These are phyloP conservation scores for Ophiostoma quercus DNA, from an alignment of 2,329 filamentous ascomycete species.

Conservation along the genomic window DNA sequence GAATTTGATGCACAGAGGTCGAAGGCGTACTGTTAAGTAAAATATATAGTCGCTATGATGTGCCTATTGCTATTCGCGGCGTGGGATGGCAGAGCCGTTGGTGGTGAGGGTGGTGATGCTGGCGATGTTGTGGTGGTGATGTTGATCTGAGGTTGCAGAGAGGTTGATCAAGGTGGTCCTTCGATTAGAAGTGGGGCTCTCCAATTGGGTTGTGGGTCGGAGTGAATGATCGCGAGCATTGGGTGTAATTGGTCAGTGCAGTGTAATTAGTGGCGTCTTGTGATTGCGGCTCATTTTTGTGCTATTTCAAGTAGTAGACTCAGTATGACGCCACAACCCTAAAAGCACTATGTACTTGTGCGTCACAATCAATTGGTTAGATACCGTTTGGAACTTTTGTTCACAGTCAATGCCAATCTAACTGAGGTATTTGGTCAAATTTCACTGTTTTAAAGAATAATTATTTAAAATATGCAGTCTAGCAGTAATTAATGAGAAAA, in stretches of 20 bases:
- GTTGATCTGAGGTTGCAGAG: not conserved
- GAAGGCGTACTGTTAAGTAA: not conserved
- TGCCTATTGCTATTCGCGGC: not conserved
- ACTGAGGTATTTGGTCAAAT: no score
- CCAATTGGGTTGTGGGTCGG: not conserved
- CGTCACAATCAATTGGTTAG: no score
- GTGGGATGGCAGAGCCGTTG: not conserved
- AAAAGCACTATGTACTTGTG: no score
- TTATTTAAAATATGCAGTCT: no score
- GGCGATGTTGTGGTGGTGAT: not conserved
- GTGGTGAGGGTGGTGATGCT: not conserved
- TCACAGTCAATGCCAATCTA: no score
- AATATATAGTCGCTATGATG: not conserved
- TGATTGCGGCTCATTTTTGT: no score
- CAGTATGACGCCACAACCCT: no score
- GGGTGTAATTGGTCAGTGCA: not conserved
- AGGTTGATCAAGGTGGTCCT: not conserved
- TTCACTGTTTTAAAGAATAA: no score
- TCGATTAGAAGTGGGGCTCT: not conserved
- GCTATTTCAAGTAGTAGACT: no score
- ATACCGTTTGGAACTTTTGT: no score
- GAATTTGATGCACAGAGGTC: not conserved
- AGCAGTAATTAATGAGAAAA: no score
- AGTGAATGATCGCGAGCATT: not conserved
- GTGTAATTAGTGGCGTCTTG: not conserved